Percentiles rank a stretch among this genome's conserved stretches.
Conservation (phyloP, 1,284 basidiomycete genomes). For the Moesziomyces sp. region DNA sequence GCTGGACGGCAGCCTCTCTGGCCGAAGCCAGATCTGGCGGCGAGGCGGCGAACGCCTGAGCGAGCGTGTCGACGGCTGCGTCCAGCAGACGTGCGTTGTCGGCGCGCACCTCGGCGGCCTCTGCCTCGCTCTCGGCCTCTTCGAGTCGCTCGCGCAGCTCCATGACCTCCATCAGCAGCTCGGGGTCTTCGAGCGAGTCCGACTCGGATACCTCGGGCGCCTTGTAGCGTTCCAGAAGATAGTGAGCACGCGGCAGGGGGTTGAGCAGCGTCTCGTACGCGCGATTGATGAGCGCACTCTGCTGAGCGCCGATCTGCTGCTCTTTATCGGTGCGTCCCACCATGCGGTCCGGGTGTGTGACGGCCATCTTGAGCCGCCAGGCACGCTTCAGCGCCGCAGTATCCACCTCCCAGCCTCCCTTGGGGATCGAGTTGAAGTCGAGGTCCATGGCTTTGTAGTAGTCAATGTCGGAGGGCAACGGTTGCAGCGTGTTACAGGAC, state of each 20-base stretch:
- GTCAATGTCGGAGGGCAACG: slow-evolving; percentile 52
- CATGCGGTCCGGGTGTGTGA: slow-evolving; percentile 64
- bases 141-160: slow-evolving; percentile 61
- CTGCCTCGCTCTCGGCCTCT: slow-evolving; percentile 51
- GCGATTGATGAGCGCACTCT: slow-evolving; percentile 62
- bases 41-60: slow-evolving; percentile 37
- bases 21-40: slow-evolving; percentile 50
- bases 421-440: slow-evolving; percentile 32
- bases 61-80: slow-evolving; percentile 37
- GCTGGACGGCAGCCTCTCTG: slow-evolving; percentile 47
- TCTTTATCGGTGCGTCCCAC: slow-evolving; percentile 53
- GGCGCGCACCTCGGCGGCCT: slow-evolving; percentile 51
- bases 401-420: slow-evolving; percentile 59
- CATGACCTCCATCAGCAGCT: slow-evolving; percentile 65
- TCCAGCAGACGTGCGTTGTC: slow-evolving; percentile 46
- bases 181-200: slow-evolving; percentile 59
- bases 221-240: slow-evolving; percentile 51
- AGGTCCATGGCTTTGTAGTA: slow-evolving; percentile 59
- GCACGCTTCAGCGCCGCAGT: slow-evolving; percentile 48
- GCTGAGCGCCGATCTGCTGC: slow-evolving; percentile 60
- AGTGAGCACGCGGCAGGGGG: slow-evolving; percentile 58
- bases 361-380: slow-evolving; percentile 61
- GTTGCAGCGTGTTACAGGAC: slow-evolving; percentile 53
- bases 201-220: slow-evolving; percentile 44
- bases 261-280: slow-evolving; percentile 63